Base-by-base conservation (phyloP, 805 yeast species). In the Kodamaea neixiangensis region DNA sequence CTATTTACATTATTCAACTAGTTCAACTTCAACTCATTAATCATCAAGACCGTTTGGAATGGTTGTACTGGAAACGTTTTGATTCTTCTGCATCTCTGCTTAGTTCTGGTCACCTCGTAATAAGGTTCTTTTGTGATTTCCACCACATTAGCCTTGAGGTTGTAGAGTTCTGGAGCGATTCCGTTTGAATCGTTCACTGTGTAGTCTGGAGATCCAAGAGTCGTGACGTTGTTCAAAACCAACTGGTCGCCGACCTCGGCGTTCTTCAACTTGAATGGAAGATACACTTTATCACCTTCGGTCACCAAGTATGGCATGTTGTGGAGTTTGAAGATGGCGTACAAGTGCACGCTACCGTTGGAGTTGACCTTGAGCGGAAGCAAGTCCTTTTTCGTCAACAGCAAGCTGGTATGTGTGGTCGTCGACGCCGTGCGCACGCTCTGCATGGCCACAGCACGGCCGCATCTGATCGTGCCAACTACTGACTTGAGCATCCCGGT, bases 241-340 rank as follows among this genome's bases (percentile, higher is more conserved):
- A 94, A 73, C n/a, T 76, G 75, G 67, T 92, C 97, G 15, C 99
- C 99, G 3, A 93, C 85, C 47, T 83, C 77, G 9, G 86, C 94
- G 48, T 82, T 80, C 60, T 83, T 86, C 75, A 94, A 64, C 56
- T 83, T 80, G 68, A 81, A 92, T 2, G 97, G 97, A 37, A 94
- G 69, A 19, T 83, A 79, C 47, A 94, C 80, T 57, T 77, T 80
- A 67, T 94, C 99, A 18, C 99, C 99, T 58, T 85, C 82, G 20
- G 98, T 91, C 14, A 94, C 94, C 54, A 94, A 74, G 63, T 89
- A 91, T 40, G 94, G 89, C 68, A 90, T 83, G 68, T 86, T 82
- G 72, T 90, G 94, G 35, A 94, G 80, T 58, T 82, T 83, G 57
- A 93, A 79, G 7, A 89, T 77, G 43, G 98, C 98, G 64, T 90